These are phyloP conservation scores for Phalaenopsis aphrodite DNA, from an alignment of 106 monocot species.

Conservation along the genomic window DNA sequence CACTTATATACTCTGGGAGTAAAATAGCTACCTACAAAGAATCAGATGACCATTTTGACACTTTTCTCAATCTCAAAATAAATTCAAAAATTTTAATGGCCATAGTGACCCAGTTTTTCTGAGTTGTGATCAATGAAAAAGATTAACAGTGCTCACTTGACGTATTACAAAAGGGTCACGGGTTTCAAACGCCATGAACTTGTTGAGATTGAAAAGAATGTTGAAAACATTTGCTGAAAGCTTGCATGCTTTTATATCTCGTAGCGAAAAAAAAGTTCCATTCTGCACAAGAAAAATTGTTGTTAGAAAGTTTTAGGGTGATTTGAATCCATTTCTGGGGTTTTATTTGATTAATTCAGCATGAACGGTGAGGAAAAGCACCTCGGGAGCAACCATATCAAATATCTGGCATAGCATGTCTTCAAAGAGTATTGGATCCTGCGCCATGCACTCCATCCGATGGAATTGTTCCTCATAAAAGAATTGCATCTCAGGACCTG, in stretches of 20 bases:
- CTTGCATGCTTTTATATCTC: conserved; percentile 75
- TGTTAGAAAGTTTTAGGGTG: background rate
- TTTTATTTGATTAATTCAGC: too few relatives aligned
- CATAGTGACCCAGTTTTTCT: too few relatives aligned
- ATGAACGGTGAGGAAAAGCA: conserved; percentile 6
- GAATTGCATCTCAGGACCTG: conserved; percentile 84
- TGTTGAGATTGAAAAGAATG: conserved; percentile 96
- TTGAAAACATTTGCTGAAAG: conserved; percentile 94
- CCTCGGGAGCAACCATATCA: conserved; percentile 95
- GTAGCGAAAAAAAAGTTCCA: conserved; percentile 50
- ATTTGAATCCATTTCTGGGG: background rate
- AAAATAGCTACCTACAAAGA: too few relatives aligned
- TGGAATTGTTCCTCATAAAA: conserved; percentile 97
- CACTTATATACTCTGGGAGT: too few relatives aligned
- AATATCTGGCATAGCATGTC: conserved; percentile 95
- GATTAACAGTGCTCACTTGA: conserved; percentile 27
- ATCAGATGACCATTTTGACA: too few relatives aligned
- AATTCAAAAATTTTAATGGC: background rate
- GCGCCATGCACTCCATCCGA: conserved; percentile 99
- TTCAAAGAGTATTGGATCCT: conserved; percentile 92
- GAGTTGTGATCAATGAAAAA: background rate
- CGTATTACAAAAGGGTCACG: conserved; percentile 96
- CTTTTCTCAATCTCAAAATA: too few relatives aligned
- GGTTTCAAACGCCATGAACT: conserved; percentile 96
- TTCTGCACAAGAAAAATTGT: conserved; percentile 36